Base-by-base conservation (phyloP, 2,329 filamentous ascomycete species). In the Hypocreales sp. region DNA sequence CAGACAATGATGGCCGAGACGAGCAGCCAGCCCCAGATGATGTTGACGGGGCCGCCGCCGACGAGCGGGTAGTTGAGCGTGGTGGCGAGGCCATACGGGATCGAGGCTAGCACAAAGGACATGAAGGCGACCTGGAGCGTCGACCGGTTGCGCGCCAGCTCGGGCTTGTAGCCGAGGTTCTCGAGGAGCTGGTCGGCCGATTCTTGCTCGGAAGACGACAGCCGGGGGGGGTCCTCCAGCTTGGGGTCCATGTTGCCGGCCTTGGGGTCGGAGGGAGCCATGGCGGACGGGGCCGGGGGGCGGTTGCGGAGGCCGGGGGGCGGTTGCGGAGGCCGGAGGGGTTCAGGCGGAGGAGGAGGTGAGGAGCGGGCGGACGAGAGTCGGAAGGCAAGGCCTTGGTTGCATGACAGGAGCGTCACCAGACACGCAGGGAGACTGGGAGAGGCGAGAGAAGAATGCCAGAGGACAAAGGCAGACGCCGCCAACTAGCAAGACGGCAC, bases 81-180 rank as follows among this genome's bases (percentile, higher is more conserved):
- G 2, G 77, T 82, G 24, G 73, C 66, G 21, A 82, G 60, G 41
- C 77, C 77, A 49, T 80, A 82, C 8, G 77, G 77, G 34, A 81
- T 78, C 3, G 76, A 75, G 25, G 77, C 75, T 29, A 82, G 65
- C 38, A 81, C 76, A 44, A 81, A 82, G 34, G 72, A 77, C 74
- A 79, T 79, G 61, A 79, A 79, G 39, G 72, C 72, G 28, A 79
- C 73, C 49, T 78, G 72, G 37, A 70, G 58, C 2, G 73, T 79
- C 24, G 73, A 78, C 29, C 74, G 64, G 41, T 64, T 76, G 32
- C 74, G 68, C 26, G 60, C 50, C 32, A 79, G 51, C 50, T 79
- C 72, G 29, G 72, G 60, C 48, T 67, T 70, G 58, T 79, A 79
- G 33, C 74, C 74, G 40, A 79, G 59, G 32, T 64, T 65, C 38